A percentile compares a stretch with the other conserved stretches of the same genome.
These are phyloP conservation scores for Solanum paucissectum DNA, from an alignment of 257 asterid species.

Conservation along the genomic window DNA sequence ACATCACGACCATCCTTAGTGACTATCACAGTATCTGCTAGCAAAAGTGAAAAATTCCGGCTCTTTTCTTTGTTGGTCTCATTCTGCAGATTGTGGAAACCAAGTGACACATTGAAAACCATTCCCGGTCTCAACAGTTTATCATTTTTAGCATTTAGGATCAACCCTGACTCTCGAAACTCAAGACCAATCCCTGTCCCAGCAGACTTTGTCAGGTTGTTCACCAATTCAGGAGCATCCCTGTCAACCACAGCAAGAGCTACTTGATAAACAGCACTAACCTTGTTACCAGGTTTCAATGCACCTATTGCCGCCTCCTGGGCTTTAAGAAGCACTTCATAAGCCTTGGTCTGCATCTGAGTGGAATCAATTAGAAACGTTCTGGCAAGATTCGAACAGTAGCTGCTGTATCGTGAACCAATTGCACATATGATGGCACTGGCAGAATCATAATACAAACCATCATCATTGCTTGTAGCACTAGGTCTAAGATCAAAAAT, in stretches of 20 bases:
- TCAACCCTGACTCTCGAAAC: slow-evolving; percentile 20
- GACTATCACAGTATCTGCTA: slow-evolving; percentile 19
- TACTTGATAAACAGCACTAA: slow-evolving; percentile 7
- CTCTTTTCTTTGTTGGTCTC: slow-evolving; percentile 16
- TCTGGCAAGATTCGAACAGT: slow-evolving; percentile 19
- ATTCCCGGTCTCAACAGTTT: slow-evolving; percentile 14
- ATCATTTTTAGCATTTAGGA: slow-evolving; percentile 14
- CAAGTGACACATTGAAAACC: slow-evolving; percentile 20
- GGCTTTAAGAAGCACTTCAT: slow-evolving; percentile 16
- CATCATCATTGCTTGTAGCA: slow-evolving; percentile 15
- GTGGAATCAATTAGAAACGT: slow-evolving; percentile 18
- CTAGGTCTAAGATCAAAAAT: slow-evolving; percentile 19
- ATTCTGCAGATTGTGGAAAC: slow-evolving; percentile 16
- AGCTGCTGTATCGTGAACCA: slow-evolving; percentile 19
- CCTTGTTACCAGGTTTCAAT: slow-evolving; percentile 14
- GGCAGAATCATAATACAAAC: slow-evolving; percentile 16
- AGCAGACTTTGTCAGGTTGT: slow-evolving; percentile 12
- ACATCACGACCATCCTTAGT: slow-evolving; percentile 5
- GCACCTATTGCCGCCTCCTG: slow-evolving; percentile 11
- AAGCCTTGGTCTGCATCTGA: slow-evolving; percentile 13
- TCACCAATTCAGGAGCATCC: slow-evolving; percentile 14
- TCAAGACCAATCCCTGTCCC: slow-evolving; percentile 26
- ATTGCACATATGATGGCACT: slow-evolving; percentile 23
- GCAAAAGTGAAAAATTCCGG: slow-evolving; percentile 10
- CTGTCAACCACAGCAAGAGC: slow-evolving; percentile 12